Evolutionary conservation across 164 flowering plant species (phyloP), one percentile per base, ranked within the genome.

Genomic region (Nymphaea colorata): DNA sequence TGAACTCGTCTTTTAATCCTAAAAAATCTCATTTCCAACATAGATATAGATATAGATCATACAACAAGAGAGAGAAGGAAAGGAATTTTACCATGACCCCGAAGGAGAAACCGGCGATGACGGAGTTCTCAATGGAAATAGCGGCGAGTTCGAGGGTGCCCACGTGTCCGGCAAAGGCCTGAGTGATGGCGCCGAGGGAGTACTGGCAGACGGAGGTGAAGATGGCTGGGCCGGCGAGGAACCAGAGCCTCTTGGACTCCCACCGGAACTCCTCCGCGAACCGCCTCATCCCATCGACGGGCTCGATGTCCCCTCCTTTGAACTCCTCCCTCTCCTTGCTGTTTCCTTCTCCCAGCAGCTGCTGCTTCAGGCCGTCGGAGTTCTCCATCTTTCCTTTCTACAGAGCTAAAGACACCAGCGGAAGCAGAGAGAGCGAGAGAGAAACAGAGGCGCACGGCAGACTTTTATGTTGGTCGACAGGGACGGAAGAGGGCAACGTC

Each of bases 131-230:
- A 59, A 90, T 77, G 47, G 94, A 86, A 71, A 90, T 77, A 62
- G 89, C 92, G 17, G 94, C 96, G 53, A 88, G 89, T 3, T 73
- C 82, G 11, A 87, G 75, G 6, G 82, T 80, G 42, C 90, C 79
- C n/a, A 86, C 79, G 12, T 86, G 91, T 55, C 96, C 94, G 41
- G 88, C 82, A 59, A 90, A 81, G 70, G 80, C 73, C 55, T 86
- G 91, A 43, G 93, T 88, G 69, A 88, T 64, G 68, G 93, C 91
- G 18, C 87, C 89, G 43, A 87, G 84, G 0, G 93, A 84, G 83
- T 83, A 88, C 41, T 84, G 88, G 68, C 85, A 82, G 43, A 85
- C n/a, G 67, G 83, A 67, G 41, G 89, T 88, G 82, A 90, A 86
- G 68, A 88, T 85, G 15, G 88, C 88, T 0, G 91, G 89, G 12